These are phyloP conservation scores for Desmodesmus armatus DNA, from an alignment of 139 green algal species.

Conservation along the genomic window DNA sequence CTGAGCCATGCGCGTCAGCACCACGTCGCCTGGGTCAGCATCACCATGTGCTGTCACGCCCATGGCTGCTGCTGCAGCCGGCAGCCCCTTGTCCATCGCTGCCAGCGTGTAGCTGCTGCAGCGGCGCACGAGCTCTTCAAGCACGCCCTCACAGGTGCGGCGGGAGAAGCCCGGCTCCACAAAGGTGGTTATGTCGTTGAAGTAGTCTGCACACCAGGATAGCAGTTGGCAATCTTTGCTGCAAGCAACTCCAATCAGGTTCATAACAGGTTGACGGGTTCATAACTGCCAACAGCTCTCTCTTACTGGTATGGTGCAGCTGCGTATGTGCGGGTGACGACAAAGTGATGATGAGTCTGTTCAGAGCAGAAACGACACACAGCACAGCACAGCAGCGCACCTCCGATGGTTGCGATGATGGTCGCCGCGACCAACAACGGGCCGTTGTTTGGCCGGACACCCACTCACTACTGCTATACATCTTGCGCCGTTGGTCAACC, in stretches of 20 bases:
- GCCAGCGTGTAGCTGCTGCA: constrained; percentile 18
- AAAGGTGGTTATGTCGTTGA: constrained; percentile 39
- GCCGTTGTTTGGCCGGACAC: constrained; percentile 58
- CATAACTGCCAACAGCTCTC: too few species aligned
- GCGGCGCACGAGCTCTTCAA: constrained; percentile 59
- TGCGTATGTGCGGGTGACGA: too few species aligned
- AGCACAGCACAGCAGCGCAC: too few species aligned
- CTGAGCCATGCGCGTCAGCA: constrained; percentile 18
- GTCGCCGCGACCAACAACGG: too few species aligned
- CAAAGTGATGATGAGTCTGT: too few species aligned
- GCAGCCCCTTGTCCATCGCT: background rate
- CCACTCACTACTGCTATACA: constrained; percentile 68
- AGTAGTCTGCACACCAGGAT: constrained; percentile 52
- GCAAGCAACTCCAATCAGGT: too few species aligned
- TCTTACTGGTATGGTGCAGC: too few species aligned
- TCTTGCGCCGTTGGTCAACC: constrained; percentile 55
- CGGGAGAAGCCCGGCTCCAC: constrained; percentile 54
- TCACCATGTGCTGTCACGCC: background rate
- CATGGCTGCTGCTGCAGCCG: constrained; percentile 13
- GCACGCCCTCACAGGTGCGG: constrained; percentile 48
- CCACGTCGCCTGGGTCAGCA: background rate
- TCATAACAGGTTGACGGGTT: too few species aligned
- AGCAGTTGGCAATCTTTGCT: too few species aligned
- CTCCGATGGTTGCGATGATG: constrained; percentile 84
- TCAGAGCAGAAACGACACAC: too few species aligned